Conservation (phyloP, 257 asterid species). For the Solanum virginianum region DNA sequence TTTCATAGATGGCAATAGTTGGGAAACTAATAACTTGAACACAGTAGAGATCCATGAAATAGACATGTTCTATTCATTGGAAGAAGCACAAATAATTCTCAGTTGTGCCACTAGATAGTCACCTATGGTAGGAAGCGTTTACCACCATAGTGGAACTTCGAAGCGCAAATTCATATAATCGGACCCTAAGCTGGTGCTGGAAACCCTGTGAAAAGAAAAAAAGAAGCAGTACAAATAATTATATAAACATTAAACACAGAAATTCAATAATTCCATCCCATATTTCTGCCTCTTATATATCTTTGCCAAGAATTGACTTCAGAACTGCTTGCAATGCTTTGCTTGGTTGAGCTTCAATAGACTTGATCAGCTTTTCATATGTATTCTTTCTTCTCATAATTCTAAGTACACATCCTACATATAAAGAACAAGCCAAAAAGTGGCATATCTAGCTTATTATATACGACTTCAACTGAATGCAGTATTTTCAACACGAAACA, state of each 20-base stretch:
- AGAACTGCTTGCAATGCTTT: constrained; percentile 24
- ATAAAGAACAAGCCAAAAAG: background rate
- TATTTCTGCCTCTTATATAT: constrained; percentile 32
- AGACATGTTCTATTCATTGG: background rate
- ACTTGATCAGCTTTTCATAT: constrained; percentile 11
- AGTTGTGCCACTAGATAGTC: background rate
- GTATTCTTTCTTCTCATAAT: constrained; percentile 22
- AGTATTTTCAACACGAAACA: background rate
- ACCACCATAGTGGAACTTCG: background rate
- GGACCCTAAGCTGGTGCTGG: background rate
- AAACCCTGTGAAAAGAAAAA: background rate
- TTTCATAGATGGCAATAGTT: too few species aligned
- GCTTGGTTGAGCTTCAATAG: constrained; percentile 22
- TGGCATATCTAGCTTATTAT: background rate
- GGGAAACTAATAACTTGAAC: background rate
- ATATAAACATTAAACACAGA: background rate
- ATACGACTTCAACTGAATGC: background rate
- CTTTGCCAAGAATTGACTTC: constrained; percentile 21
- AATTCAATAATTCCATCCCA: background rate
- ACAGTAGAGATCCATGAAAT: background rate
- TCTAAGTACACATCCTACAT: constrained; percentile 19
- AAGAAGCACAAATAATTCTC: background rate
- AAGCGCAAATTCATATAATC: background rate
- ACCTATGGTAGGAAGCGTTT: background rate
- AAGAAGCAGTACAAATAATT: background rate